Base-by-base conservation (phyloP, 2,329 filamentous ascomycete genomes). In the Fusarium albidum region DNA sequence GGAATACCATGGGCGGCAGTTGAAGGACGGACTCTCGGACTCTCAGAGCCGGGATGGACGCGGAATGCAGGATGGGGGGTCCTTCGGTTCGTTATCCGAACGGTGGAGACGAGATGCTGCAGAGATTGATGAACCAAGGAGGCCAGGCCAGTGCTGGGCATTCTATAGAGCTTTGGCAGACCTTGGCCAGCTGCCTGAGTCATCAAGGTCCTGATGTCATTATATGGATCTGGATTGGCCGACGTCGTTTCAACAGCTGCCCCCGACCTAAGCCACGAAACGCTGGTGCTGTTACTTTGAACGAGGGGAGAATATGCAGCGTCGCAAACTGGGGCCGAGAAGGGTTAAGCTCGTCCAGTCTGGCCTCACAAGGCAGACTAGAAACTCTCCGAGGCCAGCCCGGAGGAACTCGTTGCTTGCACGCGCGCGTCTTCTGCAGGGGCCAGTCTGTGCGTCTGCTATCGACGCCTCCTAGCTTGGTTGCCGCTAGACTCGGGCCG, bases 1-100 rank as follows among this genome's bases (percentile, higher is more conserved):
- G 57, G 47, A 60, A 60, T 13, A 60, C 56, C 57, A 60, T 60
- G 3, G 9, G 21, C 21, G 21, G 21, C 21, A 21, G 21, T 21
- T 21, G 21, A 21, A 21, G 21, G 5, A 5, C 7, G n/a, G n/a
- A n/a, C 21, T 7, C 21, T 21, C 7, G n/a, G n/a, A n/a, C 21
- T 7, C 7, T 21, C 7, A 5, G 21, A 21, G 21, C 5, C 21
- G 21, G 21, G 21, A 21, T 4, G 21, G 21, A 21, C 7, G 21
- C 32, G 39, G 14, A 15, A n/a, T 12, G 21, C n/a, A 17, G 12
- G 15, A 11, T 37, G 17, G 33, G 17, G 33, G 18, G 21, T 15
- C 21, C 6, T 17, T 37, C 33, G 33, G 15, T 37, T 9, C 33
- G 14, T 15, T 13, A 37, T 37, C 33, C 33, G 33, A 35, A 35